phyloP scores from a whole-genome alignment of 2,329 filamentous ascomycete genomes.

The Venturia nashicola region DNA sequence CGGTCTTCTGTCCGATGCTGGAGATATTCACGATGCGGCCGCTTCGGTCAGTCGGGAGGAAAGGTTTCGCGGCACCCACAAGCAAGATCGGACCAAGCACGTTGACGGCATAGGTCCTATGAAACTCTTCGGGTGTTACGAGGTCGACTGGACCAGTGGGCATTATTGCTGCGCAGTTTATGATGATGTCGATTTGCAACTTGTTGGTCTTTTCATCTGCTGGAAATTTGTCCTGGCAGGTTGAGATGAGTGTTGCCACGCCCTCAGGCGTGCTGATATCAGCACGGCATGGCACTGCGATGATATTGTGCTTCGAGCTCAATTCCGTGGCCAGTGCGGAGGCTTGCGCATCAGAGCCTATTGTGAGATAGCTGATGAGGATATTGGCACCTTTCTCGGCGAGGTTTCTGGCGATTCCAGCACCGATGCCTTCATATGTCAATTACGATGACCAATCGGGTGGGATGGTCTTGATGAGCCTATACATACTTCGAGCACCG shows the following conservation, averaged over 20 bases:
- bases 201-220: conserved; percentile 13
- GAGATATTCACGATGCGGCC: conserved; percentile 52
- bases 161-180: conserved; percentile 59
- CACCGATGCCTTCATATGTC: conserved; percentile 53
- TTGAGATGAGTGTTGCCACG: conserved; percentile 36
- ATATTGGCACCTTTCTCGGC: conserved; percentile 59
- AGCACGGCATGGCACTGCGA: conserved; percentile 52
- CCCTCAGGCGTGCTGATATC: conserved; percentile 53
- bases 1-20: conserved; percentile 39
- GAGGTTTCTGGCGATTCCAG: conserved; percentile 53
- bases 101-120: conserved; percentile 63
- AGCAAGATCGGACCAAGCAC: conserved; percentile 70
- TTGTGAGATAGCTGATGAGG: conserved; percentile 59
- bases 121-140: conserved; percentile 41
- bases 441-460: conserved; percentile 8
- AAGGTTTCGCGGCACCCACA: conserved; percentile 57
- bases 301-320: conserved; percentile 44
- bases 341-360: conserved; percentile 42
- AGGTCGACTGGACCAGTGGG: conserved; percentile 20
- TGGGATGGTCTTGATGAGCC: background rate
- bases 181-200: conserved; percentile 66
- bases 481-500: background rate
- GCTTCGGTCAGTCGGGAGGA: conserved; percentile 56
- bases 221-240: conserved; percentile 47
- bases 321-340: conserved; percentile 43